Evolutionary conservation across 2,329 filamentous ascomycete genomes (phyloP), one percentile per base, ranked within the genome.

Genomic region (Ustilaginoidea virens): DNA sequence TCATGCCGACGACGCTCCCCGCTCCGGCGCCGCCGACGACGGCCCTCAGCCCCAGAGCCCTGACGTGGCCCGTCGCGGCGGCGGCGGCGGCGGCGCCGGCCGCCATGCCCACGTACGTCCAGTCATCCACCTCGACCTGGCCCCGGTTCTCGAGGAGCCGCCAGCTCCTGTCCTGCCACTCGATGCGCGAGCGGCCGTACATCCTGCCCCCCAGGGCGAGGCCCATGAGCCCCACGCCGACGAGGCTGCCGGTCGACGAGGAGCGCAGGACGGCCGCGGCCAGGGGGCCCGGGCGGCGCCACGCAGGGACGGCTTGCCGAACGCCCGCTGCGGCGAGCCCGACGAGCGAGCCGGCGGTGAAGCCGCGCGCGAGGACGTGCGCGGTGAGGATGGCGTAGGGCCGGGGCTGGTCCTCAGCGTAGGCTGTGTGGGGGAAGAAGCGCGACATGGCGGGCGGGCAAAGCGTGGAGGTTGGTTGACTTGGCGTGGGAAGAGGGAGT

Each of bases 91-190:
- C 56, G 44, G 33, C 56, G 38, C 41, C 51, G 2, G 43, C 42
- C 1, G 42, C 49, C 38, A 60, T 59, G 1, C 59, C 64, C 0
- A 45, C 52, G 12, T 61, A 53, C 13, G 59, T 63, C 57, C 60
- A 71, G 40, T 68, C 66, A 42, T 75, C 71, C 27, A 56, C 60
- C 39, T 66, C 56, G 1, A 66, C 42, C 53, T 79, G 71, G 0
- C 66, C 61, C 23, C 49, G 45, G 36, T 67, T 76, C 48, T 66
- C 66, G 24, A 73, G 39, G 28, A 79, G 42, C 17, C 73, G 53
- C 70, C 72, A 78, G 32, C 62, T 61, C 12, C 74, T 56, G 43
- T 78, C 72, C 41, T 64, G 50, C 72, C 72, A 78, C 47, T 78
- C 71, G 18, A 78, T 67, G 23, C 63, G 55, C 38, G 69, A 60